Evolutionary conservation across 2,329 filamentous ascomycete genomes (phyloP).

Genomic region (Colletotrichum tabaci): DNA sequence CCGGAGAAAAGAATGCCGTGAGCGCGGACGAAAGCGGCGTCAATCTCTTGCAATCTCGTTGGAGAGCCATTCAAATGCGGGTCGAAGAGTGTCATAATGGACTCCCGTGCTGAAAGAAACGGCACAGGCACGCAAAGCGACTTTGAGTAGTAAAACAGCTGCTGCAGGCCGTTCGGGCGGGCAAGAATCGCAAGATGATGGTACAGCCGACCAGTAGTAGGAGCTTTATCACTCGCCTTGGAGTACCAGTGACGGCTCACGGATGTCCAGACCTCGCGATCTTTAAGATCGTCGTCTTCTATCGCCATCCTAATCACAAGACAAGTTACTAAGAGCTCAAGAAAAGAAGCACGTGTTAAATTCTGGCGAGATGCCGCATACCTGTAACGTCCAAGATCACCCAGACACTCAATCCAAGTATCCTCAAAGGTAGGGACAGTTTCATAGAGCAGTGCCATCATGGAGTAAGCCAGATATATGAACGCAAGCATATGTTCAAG

Average conservation of each 20-base stretch:
- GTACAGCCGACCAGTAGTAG: constrained; percentile 83
- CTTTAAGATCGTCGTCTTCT: constrained; percentile 83
- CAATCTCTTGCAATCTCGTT: not conserved
- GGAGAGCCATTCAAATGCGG: constrained; percentile 59
- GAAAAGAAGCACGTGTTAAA: not conserved
- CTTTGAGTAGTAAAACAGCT: constrained; percentile 81
- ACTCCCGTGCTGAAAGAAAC: constrained; percentile 79
- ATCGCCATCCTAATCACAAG: constrained; percentile 78
- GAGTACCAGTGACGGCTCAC: constrained; percentile 89
- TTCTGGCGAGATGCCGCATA: not conserved
- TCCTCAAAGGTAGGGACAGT: constrained; percentile 87
- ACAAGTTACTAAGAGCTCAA: no score
- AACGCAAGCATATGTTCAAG: constrained; percentile 93
- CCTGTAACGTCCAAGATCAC: constrained; percentile 84
- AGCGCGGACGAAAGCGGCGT: constrained; percentile 13
- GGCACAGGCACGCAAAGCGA: constrained; percentile 77
- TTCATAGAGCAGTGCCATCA: constrained; percentile 90
- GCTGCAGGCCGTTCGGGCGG: constrained; percentile 77
- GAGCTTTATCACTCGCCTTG: constrained; percentile 83
- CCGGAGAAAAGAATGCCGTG: constrained; percentile 26
- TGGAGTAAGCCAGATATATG: constrained; percentile 89
- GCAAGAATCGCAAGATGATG: constrained; percentile 90
- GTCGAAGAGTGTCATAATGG: constrained; percentile 78
- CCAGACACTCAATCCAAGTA: constrained; percentile 94
- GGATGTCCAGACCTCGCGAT: constrained; percentile 85